Conservation (phyloP, 2,329 filamentous ascomycete species). For the Sclerotinia trifoliorum region DNA sequence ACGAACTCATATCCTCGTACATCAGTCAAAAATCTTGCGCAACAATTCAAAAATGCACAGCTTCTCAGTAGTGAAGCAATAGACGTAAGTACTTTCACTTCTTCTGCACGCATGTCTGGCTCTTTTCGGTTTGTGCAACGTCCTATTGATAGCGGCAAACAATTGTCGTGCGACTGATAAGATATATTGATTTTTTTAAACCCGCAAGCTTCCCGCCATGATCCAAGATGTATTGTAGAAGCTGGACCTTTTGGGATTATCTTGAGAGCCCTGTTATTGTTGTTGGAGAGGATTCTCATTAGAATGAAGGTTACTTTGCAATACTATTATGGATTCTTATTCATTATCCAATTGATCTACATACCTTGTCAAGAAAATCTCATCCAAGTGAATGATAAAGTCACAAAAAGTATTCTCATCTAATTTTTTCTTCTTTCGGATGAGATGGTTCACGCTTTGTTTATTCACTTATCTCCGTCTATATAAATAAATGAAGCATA, state of each 20-base stretch:
- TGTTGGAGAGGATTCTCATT: too few relatives aligned
- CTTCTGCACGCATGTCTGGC: not conserved
- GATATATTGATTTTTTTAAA: conserved; percentile 26
- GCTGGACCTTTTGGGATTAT: conserved; percentile 23
- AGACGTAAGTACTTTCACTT: conserved; percentile 45
- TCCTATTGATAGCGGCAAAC: conserved; percentile 3
- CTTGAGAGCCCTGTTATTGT: not conserved
- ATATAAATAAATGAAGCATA: not conserved
- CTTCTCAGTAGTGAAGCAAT: conserved; percentile 50
- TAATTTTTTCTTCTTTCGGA: not conserved
- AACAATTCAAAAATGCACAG: conserved; percentile 45
- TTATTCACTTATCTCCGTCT: too few relatives aligned
- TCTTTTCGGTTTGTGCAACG: conserved; percentile 17
- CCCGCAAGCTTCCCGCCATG: conserved; percentile 18
- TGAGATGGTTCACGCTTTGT: too few relatives aligned
- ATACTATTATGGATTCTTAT: too few relatives aligned
- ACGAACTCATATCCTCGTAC: conserved; percentile 7
- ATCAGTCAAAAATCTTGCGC: conserved; percentile 33
- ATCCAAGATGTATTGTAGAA: conserved; percentile 24
- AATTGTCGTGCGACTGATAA: conserved; percentile 26
- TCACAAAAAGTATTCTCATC: not conserved
- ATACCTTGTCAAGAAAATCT: too few relatives aligned
- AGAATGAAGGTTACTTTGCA: too few relatives aligned
- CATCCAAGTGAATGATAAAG: too few relatives aligned
- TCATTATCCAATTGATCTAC: too few relatives aligned